These are phyloP conservation scores for Lasiodiplodia sp. DNA, from an alignment of 2,329 filamentous ascomycete species.

Conservation along the genomic window DNA sequence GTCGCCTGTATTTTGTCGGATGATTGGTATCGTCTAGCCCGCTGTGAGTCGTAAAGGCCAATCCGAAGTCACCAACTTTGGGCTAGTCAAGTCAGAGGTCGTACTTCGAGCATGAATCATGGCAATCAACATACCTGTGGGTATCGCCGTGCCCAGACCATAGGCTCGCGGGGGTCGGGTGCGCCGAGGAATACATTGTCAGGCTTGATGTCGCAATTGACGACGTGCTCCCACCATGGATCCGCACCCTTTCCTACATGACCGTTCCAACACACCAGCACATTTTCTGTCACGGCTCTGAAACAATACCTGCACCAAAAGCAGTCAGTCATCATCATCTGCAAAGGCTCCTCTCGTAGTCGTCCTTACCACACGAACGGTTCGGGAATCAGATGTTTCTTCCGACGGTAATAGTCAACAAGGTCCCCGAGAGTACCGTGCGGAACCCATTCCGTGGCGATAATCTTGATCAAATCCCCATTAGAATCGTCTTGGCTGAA, in stretches of 20 bases:
- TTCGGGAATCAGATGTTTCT: background rate
- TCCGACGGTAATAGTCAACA: background rate
- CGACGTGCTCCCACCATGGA: background rate
- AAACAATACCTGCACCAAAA: background rate
- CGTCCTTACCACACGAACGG: background rate
- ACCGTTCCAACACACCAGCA: background rate
- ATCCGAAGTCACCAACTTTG: background rate
- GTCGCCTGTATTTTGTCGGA: background rate
- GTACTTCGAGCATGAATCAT: background rate
- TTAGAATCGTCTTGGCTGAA: background rate
- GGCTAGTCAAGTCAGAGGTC: background rate
- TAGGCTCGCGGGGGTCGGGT: background rate
- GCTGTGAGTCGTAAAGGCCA: background rate
- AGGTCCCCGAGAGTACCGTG: background rate
- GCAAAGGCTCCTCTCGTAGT: no score
- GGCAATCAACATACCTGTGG: constrained; percentile 2
- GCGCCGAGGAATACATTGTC: background rate
- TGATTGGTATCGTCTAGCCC: background rate
- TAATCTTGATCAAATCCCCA: background rate
- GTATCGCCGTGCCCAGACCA: constrained; percentile 3
- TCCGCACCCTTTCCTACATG: background rate
- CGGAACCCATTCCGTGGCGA: background rate
- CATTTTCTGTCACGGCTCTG: background rate
- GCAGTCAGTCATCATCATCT: background rate
- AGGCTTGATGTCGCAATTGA: constrained; percentile 12